Evolutionary conservation across 352 stramenopile genomes (phyloP).

Genomic region (Elongisporangium prolatum): DNA sequence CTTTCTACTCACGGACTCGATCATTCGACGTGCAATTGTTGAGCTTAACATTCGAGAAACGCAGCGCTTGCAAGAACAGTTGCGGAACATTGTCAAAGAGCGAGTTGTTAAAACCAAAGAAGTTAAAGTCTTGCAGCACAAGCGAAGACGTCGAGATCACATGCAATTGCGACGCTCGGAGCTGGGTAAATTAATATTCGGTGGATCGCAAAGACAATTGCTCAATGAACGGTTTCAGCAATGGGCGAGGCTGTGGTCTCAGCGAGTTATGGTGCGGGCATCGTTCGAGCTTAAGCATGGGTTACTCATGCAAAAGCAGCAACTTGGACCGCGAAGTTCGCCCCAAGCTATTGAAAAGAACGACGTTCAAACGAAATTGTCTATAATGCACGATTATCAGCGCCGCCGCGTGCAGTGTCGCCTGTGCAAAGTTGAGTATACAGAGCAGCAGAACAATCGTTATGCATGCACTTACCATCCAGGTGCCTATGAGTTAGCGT

Average conservation of each 20-base stretch:
- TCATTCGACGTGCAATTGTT: slow-evolving; percentile 43
- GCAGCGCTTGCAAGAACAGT: slow-evolving; percentile 21
- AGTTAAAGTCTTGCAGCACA: slow-evolving; percentile 41
- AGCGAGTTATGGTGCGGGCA: slow-evolving; percentile 43
- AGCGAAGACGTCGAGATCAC: slow-evolving; percentile 32
- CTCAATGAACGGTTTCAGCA: slow-evolving; percentile 50
- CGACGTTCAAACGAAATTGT: slow-evolving; percentile 24
- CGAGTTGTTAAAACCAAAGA: slow-evolving; percentile 43
- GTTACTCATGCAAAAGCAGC: slow-evolving; percentile 48
- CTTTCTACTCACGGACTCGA: slow-evolving; percentile 47
- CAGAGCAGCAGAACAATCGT: slow-evolving; percentile 65
- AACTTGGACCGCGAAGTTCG: slow-evolving; percentile 17
- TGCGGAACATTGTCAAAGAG: slow-evolving; percentile 32
- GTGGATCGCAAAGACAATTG: slow-evolving; percentile 20
- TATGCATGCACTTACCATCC: slow-evolving; percentile 66
- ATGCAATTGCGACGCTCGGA: slow-evolving; percentile 44
- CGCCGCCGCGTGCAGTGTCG: slow-evolving; percentile 46
- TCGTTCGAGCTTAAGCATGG: slow-evolving; percentile 69
- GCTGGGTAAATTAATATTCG: slow-evolving; percentile 54
- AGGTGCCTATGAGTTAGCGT: slow-evolving; percentile 58
- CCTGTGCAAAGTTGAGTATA: slow-evolving; percentile 60
- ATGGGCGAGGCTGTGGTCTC: slow-evolving; percentile 57
- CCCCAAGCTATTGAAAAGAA: background rate
- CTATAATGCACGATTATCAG: slow-evolving; percentile 59
- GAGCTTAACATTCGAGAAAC: slow-evolving; percentile 42